Percentiles rank a stretch among this genome's conserved stretches.
Evolutionary conservation across 352 stramenopile genomes (phyloP).

Genomic region (Globisporangium cystogenes): DNA sequence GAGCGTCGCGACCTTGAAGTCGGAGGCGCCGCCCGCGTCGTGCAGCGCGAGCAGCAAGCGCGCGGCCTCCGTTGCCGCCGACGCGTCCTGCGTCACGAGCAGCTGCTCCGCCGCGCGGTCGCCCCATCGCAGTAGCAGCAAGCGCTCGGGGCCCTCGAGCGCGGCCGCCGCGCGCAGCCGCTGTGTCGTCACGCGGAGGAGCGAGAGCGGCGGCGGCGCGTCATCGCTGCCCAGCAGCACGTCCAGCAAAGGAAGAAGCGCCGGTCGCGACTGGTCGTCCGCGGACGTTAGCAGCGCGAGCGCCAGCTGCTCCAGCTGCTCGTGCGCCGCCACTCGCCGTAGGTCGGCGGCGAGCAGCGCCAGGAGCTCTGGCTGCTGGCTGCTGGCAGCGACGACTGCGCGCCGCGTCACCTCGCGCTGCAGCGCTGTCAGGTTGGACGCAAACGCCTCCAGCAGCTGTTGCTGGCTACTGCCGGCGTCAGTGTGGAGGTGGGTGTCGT

Average conservation of each 20-base stretch:
- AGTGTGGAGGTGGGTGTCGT: background rate
- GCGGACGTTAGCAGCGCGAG: background rate
- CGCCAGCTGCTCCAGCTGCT: background rate
- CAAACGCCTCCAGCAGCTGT: background rate
- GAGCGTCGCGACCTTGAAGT: constrained; percentile 40
- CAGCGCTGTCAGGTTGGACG: background rate
- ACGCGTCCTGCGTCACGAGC: background rate
- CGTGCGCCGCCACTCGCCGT: background rate
- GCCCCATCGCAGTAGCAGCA: constrained; percentile 10
- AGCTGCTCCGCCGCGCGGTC: constrained; percentile 8
- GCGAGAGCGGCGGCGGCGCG: background rate
- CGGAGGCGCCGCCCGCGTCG: background rate
- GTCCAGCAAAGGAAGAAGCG: background rate
- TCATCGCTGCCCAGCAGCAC: background rate
- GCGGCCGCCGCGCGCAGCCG: background rate
- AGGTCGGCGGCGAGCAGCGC: background rate
- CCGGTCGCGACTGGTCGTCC: background rate
- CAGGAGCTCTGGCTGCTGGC: background rate
- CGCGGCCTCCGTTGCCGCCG: background rate
- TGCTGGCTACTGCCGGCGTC: background rate
- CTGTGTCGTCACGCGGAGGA: constrained; percentile 3
- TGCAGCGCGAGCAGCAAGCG: constrained; percentile 12
- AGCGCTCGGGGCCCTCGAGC: constrained; percentile 1
- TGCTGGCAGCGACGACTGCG: background rate
- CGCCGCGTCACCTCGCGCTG: background rate